Percentiles rank a stretch among this genome's conserved stretches.
These are phyloP conservation scores for Poterioochromonas sp. DNA, from an alignment of 352 stramenopile genomes.

Conservation along the genomic window DNA sequence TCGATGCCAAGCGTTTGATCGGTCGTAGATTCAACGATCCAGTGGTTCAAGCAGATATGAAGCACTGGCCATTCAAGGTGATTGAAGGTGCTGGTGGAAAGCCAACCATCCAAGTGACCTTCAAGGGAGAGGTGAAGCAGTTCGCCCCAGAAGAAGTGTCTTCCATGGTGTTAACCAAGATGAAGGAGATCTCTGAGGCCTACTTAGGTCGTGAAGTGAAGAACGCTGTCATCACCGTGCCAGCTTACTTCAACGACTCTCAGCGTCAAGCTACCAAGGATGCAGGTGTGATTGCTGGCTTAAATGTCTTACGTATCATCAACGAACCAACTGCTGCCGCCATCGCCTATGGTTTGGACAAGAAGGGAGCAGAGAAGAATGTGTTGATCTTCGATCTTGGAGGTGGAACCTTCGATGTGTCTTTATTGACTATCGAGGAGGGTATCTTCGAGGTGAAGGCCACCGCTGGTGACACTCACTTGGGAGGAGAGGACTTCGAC, in stretches of 20 bases:
- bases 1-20: conserved; percentile 68
- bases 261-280: conserved; percentile 87
- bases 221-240: conserved; percentile 84
- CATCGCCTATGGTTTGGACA: conserved; percentile 96
- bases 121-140: conserved; percentile 71
- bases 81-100: conserved; percentile 55
- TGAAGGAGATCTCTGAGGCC: conserved; percentile 66
- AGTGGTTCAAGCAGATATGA: conserved; percentile 62
- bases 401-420: conserved; percentile 90
- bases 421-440: conserved; percentile 88
- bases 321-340: conserved; percentile 94
- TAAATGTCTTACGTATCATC: conserved; percentile 89
- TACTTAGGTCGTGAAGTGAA: conserved; percentile 67
- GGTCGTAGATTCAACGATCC: conserved; percentile 59
- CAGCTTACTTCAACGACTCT: conserved; percentile 92
- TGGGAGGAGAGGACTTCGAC: conserved; percentile 92
- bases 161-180: conserved; percentile 71
- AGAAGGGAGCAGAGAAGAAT: conserved; percentile 77
- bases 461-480: conserved; percentile 85
- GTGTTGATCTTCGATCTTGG: conserved; percentile 96
- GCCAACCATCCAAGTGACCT: conserved; percentile 69
- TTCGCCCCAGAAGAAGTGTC: conserved; percentile 73
- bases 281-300: conserved; percentile 66
- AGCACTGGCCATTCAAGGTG: conserved; percentile 69
- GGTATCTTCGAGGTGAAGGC: conserved; percentile 94